Conservation (phyloP, 116 monocot species). For the Papilionanthe hybrid region DNA sequence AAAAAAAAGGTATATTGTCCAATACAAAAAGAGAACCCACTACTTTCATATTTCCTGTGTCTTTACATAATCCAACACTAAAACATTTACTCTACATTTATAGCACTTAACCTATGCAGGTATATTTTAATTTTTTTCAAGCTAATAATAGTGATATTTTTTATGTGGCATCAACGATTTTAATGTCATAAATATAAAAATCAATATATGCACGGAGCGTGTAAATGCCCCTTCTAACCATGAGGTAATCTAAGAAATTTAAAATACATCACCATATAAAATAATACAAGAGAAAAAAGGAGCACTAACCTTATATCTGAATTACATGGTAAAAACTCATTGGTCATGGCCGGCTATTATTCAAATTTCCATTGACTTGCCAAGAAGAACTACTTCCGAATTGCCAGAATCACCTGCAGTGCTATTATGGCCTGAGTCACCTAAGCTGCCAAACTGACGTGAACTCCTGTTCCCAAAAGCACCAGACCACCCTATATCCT, state of each 20-base stretch:
- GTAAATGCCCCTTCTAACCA: too few relatives aligned
- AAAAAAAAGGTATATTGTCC: not conserved
- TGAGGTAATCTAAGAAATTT: too few relatives aligned
- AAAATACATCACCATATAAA: not conserved
- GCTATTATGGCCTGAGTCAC: not conserved
- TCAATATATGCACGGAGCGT: too few relatives aligned
- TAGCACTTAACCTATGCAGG: too few relatives aligned
- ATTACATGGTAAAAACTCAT: not conserved
- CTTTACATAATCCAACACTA: too few relatives aligned
- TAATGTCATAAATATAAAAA: too few relatives aligned
- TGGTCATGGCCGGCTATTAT: not conserved
- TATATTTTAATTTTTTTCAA: too few relatives aligned
- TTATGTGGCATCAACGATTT: too few relatives aligned
- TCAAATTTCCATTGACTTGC: not conserved
- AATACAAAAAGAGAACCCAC: not conserved
- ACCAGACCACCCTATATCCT: constrained; percentile 8
- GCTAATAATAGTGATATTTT: too few relatives aligned
- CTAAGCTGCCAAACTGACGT: constrained; percentile 6
- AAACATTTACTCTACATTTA: too few relatives aligned
- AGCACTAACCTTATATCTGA: not conserved
- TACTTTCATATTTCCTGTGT: too few relatives aligned
- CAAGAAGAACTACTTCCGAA: not conserved
- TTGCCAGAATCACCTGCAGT: not conserved
- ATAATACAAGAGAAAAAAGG: not conserved
- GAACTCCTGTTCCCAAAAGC: constrained; percentile 16